phyloP scores from a whole-genome alignment of 2,329 filamentous ascomycete species.

The Cadophora sp. region DNA sequence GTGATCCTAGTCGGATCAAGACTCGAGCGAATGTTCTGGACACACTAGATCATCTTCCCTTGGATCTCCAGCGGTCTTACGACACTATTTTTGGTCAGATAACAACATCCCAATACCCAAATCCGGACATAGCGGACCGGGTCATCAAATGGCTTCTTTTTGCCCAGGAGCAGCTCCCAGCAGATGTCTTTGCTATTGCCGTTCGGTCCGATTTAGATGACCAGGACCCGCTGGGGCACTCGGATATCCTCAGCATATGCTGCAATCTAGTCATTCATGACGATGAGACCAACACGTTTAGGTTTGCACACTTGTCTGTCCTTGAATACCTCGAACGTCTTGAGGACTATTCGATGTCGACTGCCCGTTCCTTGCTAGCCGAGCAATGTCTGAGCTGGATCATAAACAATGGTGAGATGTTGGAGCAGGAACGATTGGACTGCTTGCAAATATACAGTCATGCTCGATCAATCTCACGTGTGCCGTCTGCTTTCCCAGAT shows the following conservation, averaged over 20 bases:
- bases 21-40: slow-evolving; percentile 13
- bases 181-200: slow-evolving; percentile 6
- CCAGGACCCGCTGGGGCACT: neutral
- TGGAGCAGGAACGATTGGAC: neutral
- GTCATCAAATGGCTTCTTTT: slow-evolving; percentile 20
- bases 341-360: neutral
- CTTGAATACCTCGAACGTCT: slow-evolving; percentile 24
- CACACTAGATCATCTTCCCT: slow-evolving; percentile 10
- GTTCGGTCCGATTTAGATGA: neutral
- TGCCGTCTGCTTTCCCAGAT: neutral
- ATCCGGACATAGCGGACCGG: slow-evolving; percentile 10
- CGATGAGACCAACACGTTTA: neutral
- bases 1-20: slow-evolving; percentile 22
- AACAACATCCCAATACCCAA: neutral
- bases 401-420: neutral
- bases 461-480: too few species aligned
- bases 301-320: slow-evolving; percentile 30
- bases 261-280: slow-evolving; percentile 22
- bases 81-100: slow-evolving; percentile 19
- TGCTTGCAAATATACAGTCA: neutral
- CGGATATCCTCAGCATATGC: slow-evolving; percentile 19
- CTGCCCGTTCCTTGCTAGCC: neutral
- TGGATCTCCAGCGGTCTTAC: slow-evolving; percentile 16
- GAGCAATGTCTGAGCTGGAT: slow-evolving; percentile 11
- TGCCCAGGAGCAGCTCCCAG: neutral